Evolutionary conservation across 108 stramenopile genomes (phyloP), one percentile per base, ranked within the genome.

Genomic region (Cylindrotheca closterium): DNA sequence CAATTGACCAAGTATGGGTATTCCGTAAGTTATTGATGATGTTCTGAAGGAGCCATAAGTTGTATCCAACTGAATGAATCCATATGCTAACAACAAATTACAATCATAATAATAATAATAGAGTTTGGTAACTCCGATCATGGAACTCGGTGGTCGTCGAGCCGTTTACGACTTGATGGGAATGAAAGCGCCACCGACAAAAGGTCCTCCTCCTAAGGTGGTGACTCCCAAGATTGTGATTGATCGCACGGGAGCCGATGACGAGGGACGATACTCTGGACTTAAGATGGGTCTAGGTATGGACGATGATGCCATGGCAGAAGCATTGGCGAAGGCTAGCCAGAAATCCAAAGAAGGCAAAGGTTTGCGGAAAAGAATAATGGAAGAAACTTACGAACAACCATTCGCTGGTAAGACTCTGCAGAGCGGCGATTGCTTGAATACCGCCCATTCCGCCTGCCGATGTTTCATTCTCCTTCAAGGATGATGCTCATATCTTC

Each of bases 111-210:
- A n/a, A n/a, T n/a, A n/a, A n/a, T n/a, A 33, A 34, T 30, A 63
- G 49, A 63, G 73, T 57, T 65, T 92, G 31, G 79, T 70, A 12
- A 87, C 81, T 23, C 79, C 85, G n/a, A 87, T 92, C 49, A 92
- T 92, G 91, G 51, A 85, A 53, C 55, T 65, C 42, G 91, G 91
- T 33, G 91, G 91, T 42, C 75, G 91, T 15, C 60, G 62, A 53
- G 84, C 81, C 12, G 86, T 88, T 73, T 92, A 92, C 67, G 64
- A 73, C 45, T 68, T 92, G 8, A 83, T 92, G 81, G 80, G 59
- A 25, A 55, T 92, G 29, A 71, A 82, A 47, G 73, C 82, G 25
- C 75, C 85, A 8, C 61, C 78, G 28, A 18, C 58, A 21, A 60
- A 71, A 2, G 56, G 57, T 30, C 58, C 68, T 24, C 28, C 71